phyloP scores from a whole-genome alignment of 768 basidiomycete species.

The Leccinum fibrillosum region DNA sequence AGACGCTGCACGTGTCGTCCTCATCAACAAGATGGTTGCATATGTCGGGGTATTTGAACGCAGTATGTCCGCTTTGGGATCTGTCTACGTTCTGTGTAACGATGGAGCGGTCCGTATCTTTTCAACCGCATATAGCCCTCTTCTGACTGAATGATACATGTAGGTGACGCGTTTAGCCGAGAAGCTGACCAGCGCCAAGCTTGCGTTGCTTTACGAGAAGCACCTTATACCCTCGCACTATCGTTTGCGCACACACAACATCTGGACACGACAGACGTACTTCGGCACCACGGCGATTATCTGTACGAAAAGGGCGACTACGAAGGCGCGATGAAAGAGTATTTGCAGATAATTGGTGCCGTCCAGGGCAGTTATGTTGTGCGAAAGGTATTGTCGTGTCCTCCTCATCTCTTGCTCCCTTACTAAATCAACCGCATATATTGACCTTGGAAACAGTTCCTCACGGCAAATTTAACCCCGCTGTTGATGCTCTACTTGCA shows the following conservation, averaged over 20 bases:
- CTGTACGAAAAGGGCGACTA: constrained; percentile 88
- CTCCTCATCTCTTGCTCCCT: background rate
- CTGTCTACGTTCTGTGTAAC: no score
- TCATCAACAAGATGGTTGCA: no score
- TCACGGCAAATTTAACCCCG: constrained; percentile 94
- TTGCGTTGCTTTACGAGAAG: constrained; percentile 81
- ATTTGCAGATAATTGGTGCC: constrained; percentile 82
- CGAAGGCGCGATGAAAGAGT: constrained; percentile 92
- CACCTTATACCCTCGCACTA: constrained; percentile 76
- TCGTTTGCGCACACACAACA: constrained; percentile 78
- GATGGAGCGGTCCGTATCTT: no score
- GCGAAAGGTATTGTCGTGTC: constrained; percentile 63
- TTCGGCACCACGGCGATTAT: constrained; percentile 92
- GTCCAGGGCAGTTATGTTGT: constrained; percentile 29
- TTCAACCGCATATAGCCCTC: no score
- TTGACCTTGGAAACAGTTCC: constrained; percentile 55
- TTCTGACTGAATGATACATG: background rate
- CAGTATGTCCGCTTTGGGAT: no score
- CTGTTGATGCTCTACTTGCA: constrained; percentile 95
- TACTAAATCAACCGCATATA: background rate
- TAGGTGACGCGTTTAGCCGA: constrained; percentile 70
- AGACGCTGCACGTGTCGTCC: no score
- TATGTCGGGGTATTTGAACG: no score
- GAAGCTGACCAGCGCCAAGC: constrained; percentile 78
- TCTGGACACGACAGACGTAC: no score